Evolutionary conservation across 2,329 filamentous ascomycete genomes (phyloP).

Genomic region (Talaromyces sp.): DNA sequence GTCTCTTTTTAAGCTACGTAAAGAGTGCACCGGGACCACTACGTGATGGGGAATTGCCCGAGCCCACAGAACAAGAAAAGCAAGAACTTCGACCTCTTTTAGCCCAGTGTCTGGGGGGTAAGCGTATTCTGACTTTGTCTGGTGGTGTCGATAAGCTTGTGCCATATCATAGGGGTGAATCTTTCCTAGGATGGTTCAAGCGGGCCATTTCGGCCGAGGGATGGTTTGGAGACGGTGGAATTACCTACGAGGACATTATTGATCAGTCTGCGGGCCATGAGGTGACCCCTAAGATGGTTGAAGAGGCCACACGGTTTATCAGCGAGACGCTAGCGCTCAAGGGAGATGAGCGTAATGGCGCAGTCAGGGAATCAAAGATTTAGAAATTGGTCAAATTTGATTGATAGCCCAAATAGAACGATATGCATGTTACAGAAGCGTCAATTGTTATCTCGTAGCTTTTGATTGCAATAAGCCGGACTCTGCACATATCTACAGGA

Average conservation of each 20-base stretch:
- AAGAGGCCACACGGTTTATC: slow-evolving; percentile 59
- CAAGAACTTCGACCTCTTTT: slow-evolving; percentile 48
- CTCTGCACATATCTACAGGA: too few species aligned
- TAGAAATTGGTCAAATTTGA: slow-evolving; percentile 15
- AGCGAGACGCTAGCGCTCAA: slow-evolving; percentile 41
- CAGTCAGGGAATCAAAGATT: slow-evolving; percentile 41
- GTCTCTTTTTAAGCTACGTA: slow-evolving; percentile 65
- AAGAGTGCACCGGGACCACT: slow-evolving; percentile 26
- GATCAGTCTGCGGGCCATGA: slow-evolving; percentile 62
- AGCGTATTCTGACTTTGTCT: slow-evolving; percentile 57
- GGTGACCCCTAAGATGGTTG: slow-evolving; percentile 59
- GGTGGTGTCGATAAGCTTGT: slow-evolving; percentile 64
- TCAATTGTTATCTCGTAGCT: too few species aligned
- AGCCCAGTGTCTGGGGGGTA: slow-evolving; percentile 49
- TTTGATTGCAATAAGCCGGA: too few species aligned
- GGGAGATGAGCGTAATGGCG: slow-evolving; percentile 26
- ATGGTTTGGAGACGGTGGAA: slow-evolving; percentile 54
- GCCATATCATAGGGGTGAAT: slow-evolving; percentile 59
- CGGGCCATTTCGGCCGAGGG: slow-evolving; percentile 41
- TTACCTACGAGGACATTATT: slow-evolving; percentile 60
- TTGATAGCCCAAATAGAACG: background rate
- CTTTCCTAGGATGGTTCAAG: slow-evolving; percentile 61
- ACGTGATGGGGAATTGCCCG: slow-evolving; percentile 36
- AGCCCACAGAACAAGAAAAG: slow-evolving; percentile 48
- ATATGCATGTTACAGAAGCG: too few species aligned